phyloP scores from a whole-genome alignment of 441 rosid species.

The Macaranga tanarius region DNA sequence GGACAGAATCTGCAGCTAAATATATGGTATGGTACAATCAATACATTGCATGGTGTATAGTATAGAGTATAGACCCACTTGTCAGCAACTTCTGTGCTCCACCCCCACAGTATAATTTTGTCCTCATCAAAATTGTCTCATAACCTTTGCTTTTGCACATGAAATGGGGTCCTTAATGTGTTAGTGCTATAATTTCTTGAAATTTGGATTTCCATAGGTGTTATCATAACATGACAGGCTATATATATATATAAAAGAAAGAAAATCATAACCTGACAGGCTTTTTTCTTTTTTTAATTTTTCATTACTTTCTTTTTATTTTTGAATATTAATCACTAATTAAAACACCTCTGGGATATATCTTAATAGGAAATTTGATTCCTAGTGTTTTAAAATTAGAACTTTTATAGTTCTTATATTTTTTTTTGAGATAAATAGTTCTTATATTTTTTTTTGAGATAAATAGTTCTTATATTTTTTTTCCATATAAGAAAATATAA shows the following conservation, averaged over 20 bases:
- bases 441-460: no score
- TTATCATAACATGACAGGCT: constrained; percentile 18
- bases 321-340: no score
- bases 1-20: constrained; percentile 34
- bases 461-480: no score
- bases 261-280: constrained; percentile 20
- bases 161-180: constrained; percentile 37
- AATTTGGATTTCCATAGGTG: constrained; percentile 18
- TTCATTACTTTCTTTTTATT: no score
- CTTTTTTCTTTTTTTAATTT: background rate
- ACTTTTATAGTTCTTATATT: no score
- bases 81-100: constrained; percentile 31
- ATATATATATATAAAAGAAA: no score
- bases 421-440: no score
- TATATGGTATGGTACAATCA: constrained; percentile 26
- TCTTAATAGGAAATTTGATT: no score
- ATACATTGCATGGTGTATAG: constrained; percentile 25
- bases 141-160: constrained; percentile 36
- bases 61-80: constrained; percentile 37
- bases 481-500: no score
- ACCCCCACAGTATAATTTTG: constrained; percentile 23
- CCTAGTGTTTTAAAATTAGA: no score
- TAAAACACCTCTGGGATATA: no score
- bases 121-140: constrained; percentile 32
- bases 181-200: constrained; percentile 22